Base-by-base conservation (phyloP, 306 rosid genomes). In the Prunus armeniaca region DNA sequence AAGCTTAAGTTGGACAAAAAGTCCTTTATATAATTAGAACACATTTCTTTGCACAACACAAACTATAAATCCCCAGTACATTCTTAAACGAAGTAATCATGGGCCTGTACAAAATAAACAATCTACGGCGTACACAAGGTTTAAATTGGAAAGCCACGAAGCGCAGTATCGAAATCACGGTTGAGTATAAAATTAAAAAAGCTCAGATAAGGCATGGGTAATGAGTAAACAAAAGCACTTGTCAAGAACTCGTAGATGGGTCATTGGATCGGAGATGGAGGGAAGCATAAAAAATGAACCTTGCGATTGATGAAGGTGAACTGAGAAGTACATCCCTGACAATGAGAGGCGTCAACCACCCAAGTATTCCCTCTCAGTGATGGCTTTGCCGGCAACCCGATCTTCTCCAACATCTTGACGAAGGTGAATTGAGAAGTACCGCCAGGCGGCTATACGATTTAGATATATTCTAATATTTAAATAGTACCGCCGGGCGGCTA, bases 221-320 rank as follows among this genome's bases (percentile, higher is more conserved):
- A 8, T n/a, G 57, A 76, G 72, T 18, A 72, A 34, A 73, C 32
- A 34, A 9, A 45, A 19, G 12, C 73, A 58, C 1, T 18, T 30
- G 61, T n/a, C 2, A 71, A 47, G 64, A 41, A 51, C 15, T 27
- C 20, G 15, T 13, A 32, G 28, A 56, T 45, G 8, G 68, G 50
- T 9, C 18, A 25, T 22, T 28, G 57, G 71, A 63, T 78, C 20
- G 38, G 13, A 25, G 65, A 38, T 6, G 43, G 43, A 6, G 62
- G 58, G 47, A 27, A 63, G 38, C 1, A 51, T 32, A 66, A 19
- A 78, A 32, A 69, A 34, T 14, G 19, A 84, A 88, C 97, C 98
- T 95, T 95, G 88, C 97, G 97, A 90, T 95, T 92, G 88, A 95
- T 89, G 91, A 95, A 90, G 82, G 96, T 90, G 79, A 92, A 95